These are phyloP conservation scores for Yamadazyma atmosphaerica DNA, from an alignment of 1,139 yeast genomes.

Conservation along the genomic window DNA sequence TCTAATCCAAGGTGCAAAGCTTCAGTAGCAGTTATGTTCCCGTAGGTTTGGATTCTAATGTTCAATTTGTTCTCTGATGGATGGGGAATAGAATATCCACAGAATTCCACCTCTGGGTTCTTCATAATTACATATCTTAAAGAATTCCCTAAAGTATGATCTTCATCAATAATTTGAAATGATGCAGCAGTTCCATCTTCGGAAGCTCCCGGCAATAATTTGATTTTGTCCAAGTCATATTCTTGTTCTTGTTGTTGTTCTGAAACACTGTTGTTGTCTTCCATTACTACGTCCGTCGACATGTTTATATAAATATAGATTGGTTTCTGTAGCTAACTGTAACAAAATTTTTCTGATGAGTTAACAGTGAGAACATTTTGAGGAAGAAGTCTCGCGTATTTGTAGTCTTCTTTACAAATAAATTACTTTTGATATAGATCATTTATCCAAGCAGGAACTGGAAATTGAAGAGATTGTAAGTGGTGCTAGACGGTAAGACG, in stretches of 20 bases:
- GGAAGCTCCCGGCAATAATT: slow-evolving; percentile 81
- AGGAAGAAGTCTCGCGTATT: background rate
- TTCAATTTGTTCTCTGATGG: slow-evolving; percentile 92
- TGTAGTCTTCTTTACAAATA: background rate
- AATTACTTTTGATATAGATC: background rate
- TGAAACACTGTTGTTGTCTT: background rate
- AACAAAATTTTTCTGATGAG: background rate
- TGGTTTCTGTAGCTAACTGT: background rate
- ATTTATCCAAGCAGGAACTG: too few species aligned
- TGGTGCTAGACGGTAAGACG: background rate
- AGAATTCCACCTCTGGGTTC: slow-evolving; percentile 96
- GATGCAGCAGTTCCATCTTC: slow-evolving; percentile 96
- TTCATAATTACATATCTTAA: slow-evolving; percentile 93
- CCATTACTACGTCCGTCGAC: slow-evolving; percentile 1
- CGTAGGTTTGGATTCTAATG: slow-evolving; percentile 92
- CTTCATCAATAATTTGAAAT: slow-evolving; percentile 89
- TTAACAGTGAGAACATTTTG: too few species aligned
- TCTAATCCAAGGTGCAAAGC: slow-evolving; percentile 91
- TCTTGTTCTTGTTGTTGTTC: slow-evolving; percentile 34
- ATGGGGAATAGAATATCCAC: slow-evolving; percentile 99
- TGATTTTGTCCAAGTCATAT: slow-evolving; percentile 52
- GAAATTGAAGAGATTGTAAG: background rate
- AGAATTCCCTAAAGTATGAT: slow-evolving; percentile 94
- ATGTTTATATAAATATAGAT: background rate
- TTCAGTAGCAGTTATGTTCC: slow-evolving; percentile 83